Evolutionary conservation across 768 basidiomycete genomes (phyloP).

Genomic region (Mycena chlorophos): DNA sequence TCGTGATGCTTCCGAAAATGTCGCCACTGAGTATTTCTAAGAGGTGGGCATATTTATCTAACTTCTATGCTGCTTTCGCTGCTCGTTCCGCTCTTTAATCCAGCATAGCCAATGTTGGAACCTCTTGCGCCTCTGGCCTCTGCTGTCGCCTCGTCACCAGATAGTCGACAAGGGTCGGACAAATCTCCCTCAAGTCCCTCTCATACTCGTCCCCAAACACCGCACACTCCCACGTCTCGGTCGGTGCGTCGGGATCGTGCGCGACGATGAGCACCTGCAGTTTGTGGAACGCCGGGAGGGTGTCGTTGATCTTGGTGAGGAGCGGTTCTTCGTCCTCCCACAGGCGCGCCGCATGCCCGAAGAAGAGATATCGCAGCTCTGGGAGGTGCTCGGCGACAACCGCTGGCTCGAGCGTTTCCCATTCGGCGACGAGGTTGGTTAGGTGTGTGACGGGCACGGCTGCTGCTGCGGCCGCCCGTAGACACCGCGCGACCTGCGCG

Average conservation of each 20-base stretch:
- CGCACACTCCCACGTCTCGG: background rate
- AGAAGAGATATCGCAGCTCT: background rate
- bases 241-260: background rate
- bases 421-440: background rate
- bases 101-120: too few relatives aligned
- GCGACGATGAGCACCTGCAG: background rate
- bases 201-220: background rate
- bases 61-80: too few relatives aligned
- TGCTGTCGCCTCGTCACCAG: background rate
- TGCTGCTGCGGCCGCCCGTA: background rate
- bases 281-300: background rate
- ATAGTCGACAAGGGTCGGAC: background rate
- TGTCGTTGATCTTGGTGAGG: background rate
- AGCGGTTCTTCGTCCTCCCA: background rate
- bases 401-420: background rate
- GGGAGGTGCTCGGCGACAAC: background rate
- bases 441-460: background rate
- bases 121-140: too few relatives aligned
- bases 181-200: background rate
- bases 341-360: background rate
- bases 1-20: too few relatives aligned
- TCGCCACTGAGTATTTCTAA: too few relatives aligned
- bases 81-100: too few relatives aligned
- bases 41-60: too few relatives aligned
- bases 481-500: background rate